Conservation (phyloP, 768 basidiomycete genomes). For the Amanita pallidorosea region DNA sequence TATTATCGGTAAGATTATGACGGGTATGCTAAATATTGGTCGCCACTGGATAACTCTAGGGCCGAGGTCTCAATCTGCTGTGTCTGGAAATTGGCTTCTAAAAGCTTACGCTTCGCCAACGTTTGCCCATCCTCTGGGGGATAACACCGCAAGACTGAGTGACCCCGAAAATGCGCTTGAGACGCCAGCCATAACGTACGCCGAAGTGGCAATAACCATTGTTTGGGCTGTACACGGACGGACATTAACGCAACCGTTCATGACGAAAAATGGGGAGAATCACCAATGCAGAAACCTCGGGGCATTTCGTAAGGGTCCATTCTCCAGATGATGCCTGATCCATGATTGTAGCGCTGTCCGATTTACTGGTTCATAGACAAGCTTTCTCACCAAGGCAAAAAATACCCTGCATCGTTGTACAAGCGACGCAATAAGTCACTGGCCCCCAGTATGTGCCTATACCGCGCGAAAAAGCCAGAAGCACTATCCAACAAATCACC, state of each 20-base stretch:
- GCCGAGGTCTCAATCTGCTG: neutral
- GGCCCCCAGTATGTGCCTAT: conserved; percentile 38
- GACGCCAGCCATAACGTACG: conserved; percentile 34
- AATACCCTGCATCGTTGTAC: conserved; percentile 39
- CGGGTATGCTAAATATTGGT: conserved; percentile 28
- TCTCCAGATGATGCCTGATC: conserved; percentile 46
- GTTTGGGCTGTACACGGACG: conserved; percentile 25
- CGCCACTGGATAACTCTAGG: conserved; percentile 42
- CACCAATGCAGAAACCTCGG: conserved; percentile 44
- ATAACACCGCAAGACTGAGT: conserved; percentile 26
- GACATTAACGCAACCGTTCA: neutral
- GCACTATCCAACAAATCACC: conserved; percentile 36
- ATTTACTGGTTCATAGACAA: neutral
- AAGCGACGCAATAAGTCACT: conserved; percentile 35
- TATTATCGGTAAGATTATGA: conserved; percentile 37
- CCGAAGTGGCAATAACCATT: conserved; percentile 29
- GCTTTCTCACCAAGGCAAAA: conserved; percentile 50
- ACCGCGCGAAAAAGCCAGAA: conserved; percentile 32
- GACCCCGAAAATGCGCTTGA: conserved; percentile 33
- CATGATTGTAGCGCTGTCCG: neutral
- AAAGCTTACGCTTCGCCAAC: conserved; percentile 10
- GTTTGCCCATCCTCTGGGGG: conserved; percentile 26
- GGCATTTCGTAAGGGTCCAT: conserved; percentile 59
- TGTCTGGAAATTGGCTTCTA: conserved; percentile 3
- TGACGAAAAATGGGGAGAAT: conserved; percentile 9